Evolutionary conservation across 2,329 filamentous ascomycete species (phyloP).

Genomic region (Polychaeton citri): DNA sequence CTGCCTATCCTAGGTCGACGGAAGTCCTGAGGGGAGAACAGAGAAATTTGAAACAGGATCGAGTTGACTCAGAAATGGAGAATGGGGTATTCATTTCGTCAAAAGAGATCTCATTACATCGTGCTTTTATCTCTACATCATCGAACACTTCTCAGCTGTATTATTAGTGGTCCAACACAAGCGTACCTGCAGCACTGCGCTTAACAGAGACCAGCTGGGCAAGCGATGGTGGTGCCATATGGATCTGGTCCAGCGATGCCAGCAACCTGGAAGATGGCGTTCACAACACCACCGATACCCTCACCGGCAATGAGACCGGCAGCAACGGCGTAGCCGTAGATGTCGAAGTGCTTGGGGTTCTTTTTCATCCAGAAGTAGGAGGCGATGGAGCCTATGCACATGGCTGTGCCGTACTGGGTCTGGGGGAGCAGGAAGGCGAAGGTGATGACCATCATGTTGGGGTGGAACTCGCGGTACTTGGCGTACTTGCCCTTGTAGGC

Average conservation of each 20-base stretch:
- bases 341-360: conserved; percentile 39
- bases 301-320: conserved; percentile 51
- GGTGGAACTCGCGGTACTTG: conserved; percentile 43
- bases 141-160: too few relatives aligned
- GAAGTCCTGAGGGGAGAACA: too few relatives aligned
- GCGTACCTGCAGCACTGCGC: too few relatives aligned
- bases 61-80: too few relatives aligned
- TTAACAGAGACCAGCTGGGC: conserved; percentile 24
- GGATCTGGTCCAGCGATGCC: conserved; percentile 26
- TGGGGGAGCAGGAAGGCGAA: conserved; percentile 46
- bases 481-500: conserved; percentile 40
- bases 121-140: too few relatives aligned
- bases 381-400: conserved; percentile 41
- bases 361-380: conserved; percentile 43
- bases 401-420: conserved; percentile 46
- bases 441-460: conserved; percentile 50
- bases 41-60: too few relatives aligned
- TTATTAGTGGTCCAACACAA: background rate
- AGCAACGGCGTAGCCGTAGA: conserved; percentile 45
- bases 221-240: conserved; percentile 30
- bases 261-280: conserved; percentile 38
- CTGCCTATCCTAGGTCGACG: too few relatives aligned
- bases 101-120: too few relatives aligned
- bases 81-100: too few relatives aligned
- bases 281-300: conserved; percentile 50